A percentile compares a stretch with the other conserved stretches of the same genome.
Evolutionary conservation across 495 filamentous ascomycete genomes (phyloP).

Genomic region (Aspergillus indologenus): DNA sequence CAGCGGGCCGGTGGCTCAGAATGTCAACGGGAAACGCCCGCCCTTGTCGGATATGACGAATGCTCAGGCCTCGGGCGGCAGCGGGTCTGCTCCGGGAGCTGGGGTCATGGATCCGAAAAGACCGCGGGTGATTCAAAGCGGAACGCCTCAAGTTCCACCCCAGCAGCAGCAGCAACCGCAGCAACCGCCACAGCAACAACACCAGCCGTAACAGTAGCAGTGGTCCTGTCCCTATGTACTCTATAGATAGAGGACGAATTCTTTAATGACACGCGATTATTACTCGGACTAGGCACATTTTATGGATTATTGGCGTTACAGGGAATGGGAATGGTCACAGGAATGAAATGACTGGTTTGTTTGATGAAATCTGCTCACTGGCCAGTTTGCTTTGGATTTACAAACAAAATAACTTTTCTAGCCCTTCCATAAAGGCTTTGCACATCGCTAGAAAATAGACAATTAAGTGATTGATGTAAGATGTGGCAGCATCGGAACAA

Average conservation of each 20-base stretch:
- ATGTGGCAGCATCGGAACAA: not conserved
- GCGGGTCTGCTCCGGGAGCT: constrained; percentile 20
- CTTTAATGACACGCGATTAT: not conserved
- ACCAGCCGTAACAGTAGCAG: not conserved
- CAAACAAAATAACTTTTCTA: not conserved
- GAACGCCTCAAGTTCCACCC: constrained; percentile 2
- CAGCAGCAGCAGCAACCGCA: constrained; percentile 14
- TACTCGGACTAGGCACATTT: not conserved
- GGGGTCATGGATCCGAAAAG: constrained; percentile 38
- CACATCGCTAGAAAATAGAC: not conserved
- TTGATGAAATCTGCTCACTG: not conserved
- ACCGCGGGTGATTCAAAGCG: constrained; percentile 14
- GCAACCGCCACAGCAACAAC: constrained; percentile 7
- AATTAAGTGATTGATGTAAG: not conserved
- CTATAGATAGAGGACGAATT: not conserved
- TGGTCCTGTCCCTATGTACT: not conserved
- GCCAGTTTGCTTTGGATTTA: not conserved
- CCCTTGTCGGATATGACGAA: constrained; percentile 53
- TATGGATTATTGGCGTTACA: not conserved
- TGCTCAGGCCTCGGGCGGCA: constrained; percentile 25
- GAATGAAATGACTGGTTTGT: not conserved
- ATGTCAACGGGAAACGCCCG: constrained; percentile 43
- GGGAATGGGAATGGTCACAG: not conserved
- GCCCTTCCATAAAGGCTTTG: not conserved
- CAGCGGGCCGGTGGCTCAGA: constrained; percentile 25